Evolutionary conservation across 2,329 filamentous ascomycete species (phyloP).

Genomic region (Claviceps maximensis): DNA sequence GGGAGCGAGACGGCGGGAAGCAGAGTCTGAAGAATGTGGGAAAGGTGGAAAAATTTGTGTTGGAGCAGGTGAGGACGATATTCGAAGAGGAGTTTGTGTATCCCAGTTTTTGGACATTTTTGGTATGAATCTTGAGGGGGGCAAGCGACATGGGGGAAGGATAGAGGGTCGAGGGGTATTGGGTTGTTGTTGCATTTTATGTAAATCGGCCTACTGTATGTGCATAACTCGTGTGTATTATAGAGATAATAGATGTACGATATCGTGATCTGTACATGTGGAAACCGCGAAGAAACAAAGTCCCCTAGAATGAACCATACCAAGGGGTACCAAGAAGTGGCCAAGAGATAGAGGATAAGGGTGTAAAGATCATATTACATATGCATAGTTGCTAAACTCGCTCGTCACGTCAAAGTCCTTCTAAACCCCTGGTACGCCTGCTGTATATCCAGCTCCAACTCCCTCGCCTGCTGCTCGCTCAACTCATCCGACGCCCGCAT

Average conservation of each 20-base stretch:
- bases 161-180: neutral
- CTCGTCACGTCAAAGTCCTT: constrained; percentile 48
- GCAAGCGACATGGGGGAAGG: neutral
- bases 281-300: neutral
- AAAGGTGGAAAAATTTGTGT: constrained; percentile 93
- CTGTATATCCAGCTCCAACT: constrained; percentile 87
- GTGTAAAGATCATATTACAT: neutral
- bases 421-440: constrained; percentile 93
- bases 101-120: constrained; percentile 95
- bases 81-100: constrained; percentile 99
- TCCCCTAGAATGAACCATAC: no score
- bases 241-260: neutral
- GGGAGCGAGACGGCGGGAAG: constrained; percentile 77
- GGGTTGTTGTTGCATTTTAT: neutral
- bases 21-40: constrained; percentile 97
- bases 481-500: constrained; percentile 94
- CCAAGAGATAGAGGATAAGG: neutral
- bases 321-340: neutral
- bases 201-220: neutral
- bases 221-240: neutral
- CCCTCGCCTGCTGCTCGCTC: constrained; percentile 71
- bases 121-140: constrained; percentile 51
- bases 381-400: neutral
- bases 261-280: neutral
- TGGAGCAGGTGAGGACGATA: constrained; percentile 91